Conservation (phyloP, 1,284 basidiomycete genomes). For the Heterobasidion irregulare region DNA sequence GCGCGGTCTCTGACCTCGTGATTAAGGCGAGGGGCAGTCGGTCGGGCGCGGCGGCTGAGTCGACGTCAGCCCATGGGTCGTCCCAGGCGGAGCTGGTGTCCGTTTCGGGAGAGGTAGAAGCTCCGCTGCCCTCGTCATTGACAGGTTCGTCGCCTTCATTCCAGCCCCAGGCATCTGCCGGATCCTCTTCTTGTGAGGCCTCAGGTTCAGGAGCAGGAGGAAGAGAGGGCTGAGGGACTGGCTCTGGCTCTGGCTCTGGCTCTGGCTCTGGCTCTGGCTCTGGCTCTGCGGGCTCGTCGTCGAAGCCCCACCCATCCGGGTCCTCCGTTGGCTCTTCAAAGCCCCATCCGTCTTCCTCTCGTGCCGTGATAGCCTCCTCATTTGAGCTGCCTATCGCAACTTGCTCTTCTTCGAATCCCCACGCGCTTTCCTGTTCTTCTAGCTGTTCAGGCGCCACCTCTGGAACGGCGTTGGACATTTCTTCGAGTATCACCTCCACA, state of each 20-base stretch:
- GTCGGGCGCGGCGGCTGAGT: constrained; percentile 1
- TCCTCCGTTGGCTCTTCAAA: constrained; percentile 20
- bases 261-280: constrained; percentile 16
- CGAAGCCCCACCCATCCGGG: constrained; percentile 28
- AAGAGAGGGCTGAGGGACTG: constrained; percentile 14
- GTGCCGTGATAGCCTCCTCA: constrained; percentile 7
- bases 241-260: constrained; percentile 13
- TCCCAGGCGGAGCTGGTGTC: constrained; percentile 44
- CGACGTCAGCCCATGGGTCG: constrained; percentile 51
- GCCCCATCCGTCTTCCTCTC: constrained; percentile 25
- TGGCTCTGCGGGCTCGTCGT: constrained; percentile 29
- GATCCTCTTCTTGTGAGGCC: constrained; percentile 22
- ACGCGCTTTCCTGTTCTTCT: constrained; percentile 23
- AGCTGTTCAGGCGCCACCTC: constrained; percentile 11
- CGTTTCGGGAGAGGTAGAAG: constrained; percentile 9
- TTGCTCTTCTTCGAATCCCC: constrained; percentile 27
- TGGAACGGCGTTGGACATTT: neutral
- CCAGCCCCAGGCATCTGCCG: constrained; percentile 62
- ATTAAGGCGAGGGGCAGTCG: constrained; percentile 11
- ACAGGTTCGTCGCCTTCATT: constrained; percentile 33
- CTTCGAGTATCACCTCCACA: constrained; percentile 66
- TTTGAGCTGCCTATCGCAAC: constrained; percentile 13
- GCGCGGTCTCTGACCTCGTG: constrained; percentile 19
- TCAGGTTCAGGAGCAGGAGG: constrained; percentile 12
- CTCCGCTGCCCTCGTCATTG: constrained; percentile 6